Conservation (phyloP, 805 yeast genomes). For the Komagataella populi region DNA sequence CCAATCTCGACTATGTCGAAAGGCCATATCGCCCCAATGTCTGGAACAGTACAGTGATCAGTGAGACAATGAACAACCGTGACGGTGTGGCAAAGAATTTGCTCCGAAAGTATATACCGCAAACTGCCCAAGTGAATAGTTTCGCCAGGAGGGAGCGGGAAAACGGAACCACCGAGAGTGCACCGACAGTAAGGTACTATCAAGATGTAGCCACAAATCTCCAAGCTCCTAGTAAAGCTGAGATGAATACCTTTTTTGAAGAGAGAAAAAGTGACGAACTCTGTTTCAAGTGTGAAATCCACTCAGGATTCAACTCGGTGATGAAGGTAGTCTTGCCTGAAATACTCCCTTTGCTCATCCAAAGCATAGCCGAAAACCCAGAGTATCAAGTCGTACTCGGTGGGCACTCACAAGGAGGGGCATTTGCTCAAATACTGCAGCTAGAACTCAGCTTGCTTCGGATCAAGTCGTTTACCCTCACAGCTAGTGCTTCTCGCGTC, state of each 20-base stretch:
- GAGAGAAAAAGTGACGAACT: neutral
- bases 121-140: neutral
- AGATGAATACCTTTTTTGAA: neutral
- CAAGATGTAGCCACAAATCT: neutral
- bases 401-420: constrained; percentile 48
- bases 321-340: constrained; percentile 4
- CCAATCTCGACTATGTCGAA: constrained; percentile 8
- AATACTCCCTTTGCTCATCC: constrained; percentile 5
- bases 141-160: neutral
- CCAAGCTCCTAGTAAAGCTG: too few relatives aligned
- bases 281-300: constrained; percentile 2
- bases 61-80: neutral
- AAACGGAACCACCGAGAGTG: neutral
- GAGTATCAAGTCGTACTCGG: constrained; percentile 21
- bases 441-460: constrained; percentile 49
- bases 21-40: neutral
- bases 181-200: neutral
- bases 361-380: constrained; percentile 11
- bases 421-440: constrained; percentile 46
- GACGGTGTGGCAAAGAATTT: neutral
- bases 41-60: neutral
- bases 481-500: constrained; percentile 9
- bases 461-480: constrained; percentile 5
- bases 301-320: constrained; percentile 8
- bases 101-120: neutral